Conservation (phyloP, 148 eudicot genomes). For the Fagopyrum homotropicum region DNA sequence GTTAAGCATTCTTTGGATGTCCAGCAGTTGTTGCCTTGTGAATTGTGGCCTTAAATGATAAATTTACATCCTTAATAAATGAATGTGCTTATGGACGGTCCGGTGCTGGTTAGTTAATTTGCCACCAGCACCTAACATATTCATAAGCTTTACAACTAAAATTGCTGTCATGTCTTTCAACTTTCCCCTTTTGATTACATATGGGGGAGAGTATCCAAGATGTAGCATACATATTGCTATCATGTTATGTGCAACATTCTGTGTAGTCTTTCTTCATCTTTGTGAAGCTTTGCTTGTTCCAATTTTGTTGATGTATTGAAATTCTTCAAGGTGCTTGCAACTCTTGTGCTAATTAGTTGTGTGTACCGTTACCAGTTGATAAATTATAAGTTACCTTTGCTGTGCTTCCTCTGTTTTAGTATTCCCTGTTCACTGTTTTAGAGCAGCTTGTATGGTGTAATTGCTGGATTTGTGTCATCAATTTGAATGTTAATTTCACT, state of each 20-base stretch:
- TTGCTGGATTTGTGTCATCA: background rate
- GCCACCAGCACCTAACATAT: constrained; percentile 21
- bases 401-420: background rate
- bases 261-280: background rate
- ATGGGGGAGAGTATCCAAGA: constrained; percentile 13
- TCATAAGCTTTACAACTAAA: constrained; percentile 14
- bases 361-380: background rate
- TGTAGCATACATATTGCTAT: constrained; percentile 3
- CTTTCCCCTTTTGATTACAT: constrained; percentile 4
- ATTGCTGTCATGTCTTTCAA: constrained; percentile 14
- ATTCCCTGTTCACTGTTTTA: background rate
- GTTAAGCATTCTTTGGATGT: background rate
- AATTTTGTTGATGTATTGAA: background rate
- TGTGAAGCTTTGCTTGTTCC: background rate
- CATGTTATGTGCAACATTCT: background rate
- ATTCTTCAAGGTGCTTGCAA: background rate
- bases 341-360: constrained; percentile 15
- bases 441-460: background rate
- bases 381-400: background rate
- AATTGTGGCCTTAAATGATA: background rate
- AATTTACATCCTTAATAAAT: background rate
- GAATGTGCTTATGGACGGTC: constrained; percentile 21
- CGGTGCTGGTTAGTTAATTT: constrained; percentile 16
- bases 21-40: background rate
- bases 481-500: background rate